Evolutionary conservation across 78 protist species (phyloP).

Genomic region (Goniomonas avonlea): DNA sequence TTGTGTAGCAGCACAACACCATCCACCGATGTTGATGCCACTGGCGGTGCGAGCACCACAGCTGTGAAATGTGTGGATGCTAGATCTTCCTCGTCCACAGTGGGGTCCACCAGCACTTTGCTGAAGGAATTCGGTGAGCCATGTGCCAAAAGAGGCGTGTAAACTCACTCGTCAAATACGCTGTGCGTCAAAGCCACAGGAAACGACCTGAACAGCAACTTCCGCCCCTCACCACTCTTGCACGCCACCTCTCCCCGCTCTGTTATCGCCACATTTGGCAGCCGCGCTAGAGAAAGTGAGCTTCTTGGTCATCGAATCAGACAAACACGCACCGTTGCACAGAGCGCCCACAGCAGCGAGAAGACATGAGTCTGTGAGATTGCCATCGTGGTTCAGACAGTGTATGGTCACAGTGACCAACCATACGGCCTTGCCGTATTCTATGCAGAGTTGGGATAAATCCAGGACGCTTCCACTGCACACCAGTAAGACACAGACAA

Average conservation of each 20-base stretch:
- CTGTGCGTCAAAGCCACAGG: neutral
- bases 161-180: neutral
- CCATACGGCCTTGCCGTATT: neutral
- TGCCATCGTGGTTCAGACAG: conserved; percentile 2
- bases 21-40: too few species aligned
- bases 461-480: neutral
- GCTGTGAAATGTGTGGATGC: too few species aligned
- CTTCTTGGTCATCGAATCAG: too few species aligned
- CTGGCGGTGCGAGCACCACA: too few species aligned
- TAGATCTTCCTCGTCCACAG: neutral
- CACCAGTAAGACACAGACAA: too few species aligned
- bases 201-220: neutral
- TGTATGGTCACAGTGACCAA: neutral
- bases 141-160: too few species aligned
- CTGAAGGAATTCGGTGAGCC: neutral
- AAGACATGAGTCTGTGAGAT: neutral
- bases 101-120: neutral
- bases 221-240: neutral
- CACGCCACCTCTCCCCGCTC: neutral
- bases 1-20: too few species aligned
- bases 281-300: too few species aligned
- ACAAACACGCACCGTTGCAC: neutral
- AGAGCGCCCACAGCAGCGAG: neutral
- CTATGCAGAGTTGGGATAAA: neutral
- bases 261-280: neutral